Evolutionary conservation across 1,284 basidiomycete genomes (phyloP), one percentile per base, ranked within the genome.

Genomic region (Meripilus lineatus): DNA sequence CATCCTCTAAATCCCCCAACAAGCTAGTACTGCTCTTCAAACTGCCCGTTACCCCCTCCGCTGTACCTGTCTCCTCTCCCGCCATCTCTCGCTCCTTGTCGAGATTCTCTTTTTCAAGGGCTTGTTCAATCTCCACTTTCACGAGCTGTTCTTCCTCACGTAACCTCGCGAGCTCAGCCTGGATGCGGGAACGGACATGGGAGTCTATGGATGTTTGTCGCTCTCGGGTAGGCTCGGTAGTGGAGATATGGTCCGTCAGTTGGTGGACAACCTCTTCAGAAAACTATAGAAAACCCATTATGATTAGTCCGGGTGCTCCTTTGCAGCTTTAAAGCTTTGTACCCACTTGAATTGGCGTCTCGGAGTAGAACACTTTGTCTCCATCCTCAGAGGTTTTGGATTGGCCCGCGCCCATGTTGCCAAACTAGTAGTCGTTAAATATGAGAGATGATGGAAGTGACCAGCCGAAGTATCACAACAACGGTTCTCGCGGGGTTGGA

Each of bases 91-190:
- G 70, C 63, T 89, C 88, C 45, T 73, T 72, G 62, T 89, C 83
- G 37, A 89, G 61, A 61, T 89, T 90, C 67, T 90, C 87, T 65
- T 81, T 84, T 67, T 89, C 84, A 30, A 90, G 67, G 3, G 82
- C 84, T 30, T 58, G 64, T 56, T 85, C 80, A 38, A 90, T 87
- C 61, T 87, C 75, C 42, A 68, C 65, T 33, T 72, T 75, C 3
- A 89, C 80, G 18, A 67, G 61, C 50, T 81, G 77, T 58, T 89
- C 87, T 54, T 85, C 77, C 32, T 71, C 67, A 34, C 75, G 79
- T 50, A 90, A 66, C 38, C 72, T 72, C 35, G 71, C 64, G 8
- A 88, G 64, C 59, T 89, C 85, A 30, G 68, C 67, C 39, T 80
- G 70, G 49, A 90, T 90, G 34, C 78, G 75, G 25, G 74, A 63